These are phyloP conservation scores for Laetiporus sulphureus DNA, from an alignment of 1,284 basidiomycete species.

Conservation along the genomic window DNA sequence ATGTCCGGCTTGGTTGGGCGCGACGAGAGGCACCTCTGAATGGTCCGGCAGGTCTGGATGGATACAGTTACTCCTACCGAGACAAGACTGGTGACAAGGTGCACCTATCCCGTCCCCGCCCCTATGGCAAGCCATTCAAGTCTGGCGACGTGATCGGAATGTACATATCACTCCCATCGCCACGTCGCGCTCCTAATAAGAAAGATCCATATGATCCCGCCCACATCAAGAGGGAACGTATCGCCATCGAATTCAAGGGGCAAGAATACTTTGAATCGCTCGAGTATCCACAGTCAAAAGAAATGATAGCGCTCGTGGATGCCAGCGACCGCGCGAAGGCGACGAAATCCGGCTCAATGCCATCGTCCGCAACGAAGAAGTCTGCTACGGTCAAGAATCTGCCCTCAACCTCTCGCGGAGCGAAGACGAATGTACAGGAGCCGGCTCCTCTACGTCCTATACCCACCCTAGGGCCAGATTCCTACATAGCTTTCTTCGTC, in stretches of 20 bases:
- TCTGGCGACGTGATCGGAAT: slow-evolving; percentile 91
- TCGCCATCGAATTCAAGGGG: slow-evolving; percentile 93
- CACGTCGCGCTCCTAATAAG: slow-evolving; percentile 45
- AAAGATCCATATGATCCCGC: slow-evolving; percentile 68
- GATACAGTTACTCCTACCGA: slow-evolving; percentile 87
- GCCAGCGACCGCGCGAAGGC: slow-evolving; percentile 38
- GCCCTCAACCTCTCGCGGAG: slow-evolving; percentile 32
- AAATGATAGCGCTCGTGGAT: slow-evolving; percentile 88
- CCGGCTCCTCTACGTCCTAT: slow-evolving; percentile 53
- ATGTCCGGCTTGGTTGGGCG: slow-evolving; percentile 90
- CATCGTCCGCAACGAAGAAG: slow-evolving; percentile 57
- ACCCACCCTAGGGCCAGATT: slow-evolving; percentile 59
- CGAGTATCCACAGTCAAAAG: slow-evolving; percentile 88
- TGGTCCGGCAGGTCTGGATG: slow-evolving; percentile 90
- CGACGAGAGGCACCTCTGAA: slow-evolving; percentile 90
- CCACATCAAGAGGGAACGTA: slow-evolving; percentile 77
- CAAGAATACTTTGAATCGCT: slow-evolving; percentile 94
- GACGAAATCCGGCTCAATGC: slow-evolving; percentile 48
- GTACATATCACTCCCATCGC: slow-evolving; percentile 80
- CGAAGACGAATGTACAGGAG: slow-evolving; percentile 23
- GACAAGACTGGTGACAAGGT: slow-evolving; percentile 93
- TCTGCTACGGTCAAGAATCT: slow-evolving; percentile 59
- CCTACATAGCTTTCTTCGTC: slow-evolving; percentile 85
- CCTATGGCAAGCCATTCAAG: slow-evolving; percentile 71
- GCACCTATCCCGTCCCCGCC: slow-evolving; percentile 72